Conservation (phyloP, 1,284 basidiomycete species). For the Afroboletus lepidellus region DNA sequence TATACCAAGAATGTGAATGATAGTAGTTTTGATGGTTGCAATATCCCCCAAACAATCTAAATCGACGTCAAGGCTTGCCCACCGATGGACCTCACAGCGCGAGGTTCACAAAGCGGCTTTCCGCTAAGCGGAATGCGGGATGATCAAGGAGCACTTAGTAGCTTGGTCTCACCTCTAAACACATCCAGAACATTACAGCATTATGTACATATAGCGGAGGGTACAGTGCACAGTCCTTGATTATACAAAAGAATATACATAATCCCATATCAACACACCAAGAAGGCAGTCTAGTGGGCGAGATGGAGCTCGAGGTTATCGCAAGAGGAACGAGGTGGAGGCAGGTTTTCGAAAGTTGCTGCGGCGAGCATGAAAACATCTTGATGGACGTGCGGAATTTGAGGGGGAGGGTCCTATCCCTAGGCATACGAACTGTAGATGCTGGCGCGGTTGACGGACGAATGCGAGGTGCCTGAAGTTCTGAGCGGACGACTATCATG, state of each 20-base stretch:
- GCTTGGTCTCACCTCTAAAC: background rate
- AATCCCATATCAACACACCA: slow-evolving; percentile 30
- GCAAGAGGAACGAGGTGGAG: slow-evolving; percentile 12
- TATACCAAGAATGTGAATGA: no score
- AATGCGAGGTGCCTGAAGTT: slow-evolving; percentile 10
- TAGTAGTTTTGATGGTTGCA: no score
- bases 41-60: no score
- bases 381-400: slow-evolving; percentile 9
- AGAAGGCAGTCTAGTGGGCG: slow-evolving; percentile 17
- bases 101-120: no score
- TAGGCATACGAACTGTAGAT: slow-evolving; percentile 26
- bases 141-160: no score
- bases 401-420: background rate
- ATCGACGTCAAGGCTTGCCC: no score
- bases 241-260: slow-evolving; percentile 37
- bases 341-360: slow-evolving; percentile 5
- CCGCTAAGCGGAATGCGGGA: no score
- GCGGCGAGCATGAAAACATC: slow-evolving; percentile 26
- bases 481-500: slow-evolving; percentile 25
- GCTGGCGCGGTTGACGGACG: slow-evolving; percentile 15
- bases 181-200: slow-evolving; percentile 14
- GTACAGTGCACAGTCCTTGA: slow-evolving; percentile 13
- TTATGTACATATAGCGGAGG: slow-evolving; percentile 25
- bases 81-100: no score
- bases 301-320: slow-evolving; percentile 21